Conservation (phyloP, 345 rosid genomes). For the Lepidium sativum region DNA sequence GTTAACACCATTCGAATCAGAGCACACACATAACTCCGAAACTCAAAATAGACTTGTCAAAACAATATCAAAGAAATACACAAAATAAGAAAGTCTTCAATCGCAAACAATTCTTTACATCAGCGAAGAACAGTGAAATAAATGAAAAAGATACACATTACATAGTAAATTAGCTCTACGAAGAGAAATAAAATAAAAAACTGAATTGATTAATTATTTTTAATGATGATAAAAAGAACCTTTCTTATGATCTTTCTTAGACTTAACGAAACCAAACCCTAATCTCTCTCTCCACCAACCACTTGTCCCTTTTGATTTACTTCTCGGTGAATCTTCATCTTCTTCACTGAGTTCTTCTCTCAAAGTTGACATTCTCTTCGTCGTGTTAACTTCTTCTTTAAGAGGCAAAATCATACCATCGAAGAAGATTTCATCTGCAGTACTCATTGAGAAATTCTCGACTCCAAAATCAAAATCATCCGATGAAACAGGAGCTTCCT, state of each 20-base stretch:
- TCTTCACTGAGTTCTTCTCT: constrained; percentile 54
- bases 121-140: constrained; percentile 18
- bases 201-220: background rate
- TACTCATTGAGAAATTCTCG: constrained; percentile 44
- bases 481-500: constrained; percentile 74
- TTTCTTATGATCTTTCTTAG: constrained; percentile 30
- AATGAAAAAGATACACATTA: background rate
- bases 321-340: constrained; percentile 17
- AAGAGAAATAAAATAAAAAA: background rate
- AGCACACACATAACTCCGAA: too few species aligned
- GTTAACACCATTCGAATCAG: too few species aligned
- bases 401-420: constrained; percentile 60
- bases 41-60: too few species aligned
- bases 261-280: constrained; percentile 24
- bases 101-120: constrained; percentile 29
- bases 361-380: constrained; percentile 48
- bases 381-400: constrained; percentile 36
- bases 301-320: constrained; percentile 20
- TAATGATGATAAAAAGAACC: constrained; percentile 11
- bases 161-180: background rate
- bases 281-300: constrained; percentile 32
- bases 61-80: too few species aligned
- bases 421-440: constrained; percentile 80
- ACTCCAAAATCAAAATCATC: constrained; percentile 67
- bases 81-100: constrained; percentile 30